Conservation (phyloP, 257 asterid genomes). For the Misopates orontium region DNA sequence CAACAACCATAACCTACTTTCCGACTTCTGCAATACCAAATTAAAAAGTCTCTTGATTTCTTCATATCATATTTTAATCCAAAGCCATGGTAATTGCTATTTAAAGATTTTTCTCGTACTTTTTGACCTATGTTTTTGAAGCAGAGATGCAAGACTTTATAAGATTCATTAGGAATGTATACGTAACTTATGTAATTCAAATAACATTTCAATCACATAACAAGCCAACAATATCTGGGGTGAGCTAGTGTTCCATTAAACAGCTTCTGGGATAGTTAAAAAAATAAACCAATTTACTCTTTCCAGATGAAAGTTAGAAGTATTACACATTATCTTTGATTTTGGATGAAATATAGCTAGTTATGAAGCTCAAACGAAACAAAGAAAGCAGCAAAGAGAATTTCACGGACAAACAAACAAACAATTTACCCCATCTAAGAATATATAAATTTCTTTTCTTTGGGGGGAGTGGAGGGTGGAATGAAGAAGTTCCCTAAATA, state of each 20-base stretch:
- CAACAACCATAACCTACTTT: constrained; percentile 18
- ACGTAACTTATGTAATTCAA: neutral
- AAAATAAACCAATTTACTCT: constrained; percentile 2
- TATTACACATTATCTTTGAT: constrained; percentile 16
- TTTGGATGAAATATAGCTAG: neutral
- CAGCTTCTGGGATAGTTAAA: neutral
- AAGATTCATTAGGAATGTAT: neutral
- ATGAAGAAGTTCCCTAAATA: no score
- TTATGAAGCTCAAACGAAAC: neutral
- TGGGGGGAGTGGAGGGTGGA: no score
- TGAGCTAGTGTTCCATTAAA: constrained; percentile 2
- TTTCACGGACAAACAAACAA: neutral
- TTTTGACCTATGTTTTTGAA: neutral
- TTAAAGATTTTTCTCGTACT: neutral
- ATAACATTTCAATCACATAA: neutral
- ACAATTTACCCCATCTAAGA: no score
- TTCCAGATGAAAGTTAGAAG: constrained; percentile 3
- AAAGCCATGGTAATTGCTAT: neutral
- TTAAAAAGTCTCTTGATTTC: constrained; percentile 1
- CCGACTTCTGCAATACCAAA: constrained; percentile 3
- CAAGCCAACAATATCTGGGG: neutral
- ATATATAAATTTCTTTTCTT: no score
- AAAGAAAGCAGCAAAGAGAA: constrained; percentile 14
- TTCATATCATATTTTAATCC: constrained; percentile 10
- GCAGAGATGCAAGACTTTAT: constrained; percentile 8